Percentiles rank a stretch among this genome's conserved stretches.
Evolutionary conservation across 441 rosid genomes (phyloP).

Genomic region (Gossypium gossypioides): DNA sequence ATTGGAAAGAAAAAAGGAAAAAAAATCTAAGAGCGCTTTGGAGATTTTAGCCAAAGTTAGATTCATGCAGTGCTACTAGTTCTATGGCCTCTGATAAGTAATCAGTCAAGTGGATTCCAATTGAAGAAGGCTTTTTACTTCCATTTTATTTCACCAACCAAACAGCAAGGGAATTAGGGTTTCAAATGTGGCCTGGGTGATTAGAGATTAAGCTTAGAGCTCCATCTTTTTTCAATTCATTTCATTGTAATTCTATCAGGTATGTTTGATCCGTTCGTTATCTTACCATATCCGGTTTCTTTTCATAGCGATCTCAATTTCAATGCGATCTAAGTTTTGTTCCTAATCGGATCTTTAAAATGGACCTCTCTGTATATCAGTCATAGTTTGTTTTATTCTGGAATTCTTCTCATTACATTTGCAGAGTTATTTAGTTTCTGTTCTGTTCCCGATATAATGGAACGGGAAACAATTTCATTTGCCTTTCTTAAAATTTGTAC

Average conservation of each 20-base stretch:
- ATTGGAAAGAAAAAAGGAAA: no score
- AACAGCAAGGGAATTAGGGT: background rate
- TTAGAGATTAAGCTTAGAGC: background rate
- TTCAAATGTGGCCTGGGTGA: background rate
- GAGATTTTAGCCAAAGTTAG: background rate
- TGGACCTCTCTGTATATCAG: background rate
- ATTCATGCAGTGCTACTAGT: background rate
- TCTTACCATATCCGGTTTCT: background rate
- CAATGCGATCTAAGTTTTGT: background rate
- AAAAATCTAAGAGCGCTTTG: no score
- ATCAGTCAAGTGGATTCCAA: background rate
- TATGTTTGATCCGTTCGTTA: background rate
- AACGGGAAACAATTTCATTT: background rate
- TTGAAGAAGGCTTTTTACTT: background rate
- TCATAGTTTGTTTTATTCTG: background rate
- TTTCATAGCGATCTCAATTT: background rate
- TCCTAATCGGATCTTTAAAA: constrained; percentile 3
- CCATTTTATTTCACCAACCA: background rate
- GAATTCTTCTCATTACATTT: background rate
- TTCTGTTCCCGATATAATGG: background rate
- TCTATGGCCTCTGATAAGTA: background rate
- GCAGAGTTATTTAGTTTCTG: background rate
- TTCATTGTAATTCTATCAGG: constrained; percentile 1
- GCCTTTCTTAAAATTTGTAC: background rate
- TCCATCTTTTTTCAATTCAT: background rate